These are phyloP conservation scores for Kalmanozyma brasiliensis DNA, from an alignment of 1,284 basidiomycete genomes.

Conservation along the genomic window DNA sequence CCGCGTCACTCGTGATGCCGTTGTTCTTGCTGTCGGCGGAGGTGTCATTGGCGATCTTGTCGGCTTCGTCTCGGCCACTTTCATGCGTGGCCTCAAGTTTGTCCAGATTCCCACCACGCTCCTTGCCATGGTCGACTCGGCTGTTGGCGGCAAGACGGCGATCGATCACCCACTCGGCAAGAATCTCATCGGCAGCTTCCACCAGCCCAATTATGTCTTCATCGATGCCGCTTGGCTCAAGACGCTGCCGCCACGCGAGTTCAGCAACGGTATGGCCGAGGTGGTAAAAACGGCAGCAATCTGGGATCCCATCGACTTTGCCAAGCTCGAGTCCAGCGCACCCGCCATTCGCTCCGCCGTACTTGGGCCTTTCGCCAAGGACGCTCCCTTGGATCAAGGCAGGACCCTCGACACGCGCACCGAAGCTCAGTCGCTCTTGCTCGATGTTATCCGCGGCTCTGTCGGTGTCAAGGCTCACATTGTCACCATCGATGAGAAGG, in stretches of 20 bases:
- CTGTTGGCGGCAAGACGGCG: conserved; percentile 96
- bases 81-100: conserved; percentile 81
- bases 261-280: conserved; percentile 98
- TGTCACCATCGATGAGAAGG: conserved; percentile 67
- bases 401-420: conserved; percentile 61
- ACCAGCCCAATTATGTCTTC: conserved; percentile 97
- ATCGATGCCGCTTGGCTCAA: conserved; percentile 96
- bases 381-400: conserved; percentile 49
- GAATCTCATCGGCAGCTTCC: conserved; percentile 97
- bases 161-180: conserved; percentile 97
- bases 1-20: conserved; percentile 90
- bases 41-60: conserved; percentile 95
- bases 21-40: conserved; percentile 91
- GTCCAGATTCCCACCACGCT: conserved; percentile 96
- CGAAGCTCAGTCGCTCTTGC: conserved; percentile 60
- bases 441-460: conserved; percentile 67
- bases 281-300: conserved; percentile 76
- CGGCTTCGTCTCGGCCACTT: conserved; percentile 95
- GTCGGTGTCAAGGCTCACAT: conserved; percentile 68
- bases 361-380: conserved; percentile 51
- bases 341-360: conserved; percentile 64
- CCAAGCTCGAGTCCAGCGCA: conserved; percentile 63
- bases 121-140: conserved; percentile 97
- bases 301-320: conserved; percentile 66
- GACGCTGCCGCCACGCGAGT: conserved; percentile 90